Percentiles rank a stretch among this genome's conserved stretches.
These are phyloP conservation scores for Phlebiopsis flavidoalba DNA, from an alignment of 768 basidiomycete genomes.

Conservation along the genomic window DNA sequence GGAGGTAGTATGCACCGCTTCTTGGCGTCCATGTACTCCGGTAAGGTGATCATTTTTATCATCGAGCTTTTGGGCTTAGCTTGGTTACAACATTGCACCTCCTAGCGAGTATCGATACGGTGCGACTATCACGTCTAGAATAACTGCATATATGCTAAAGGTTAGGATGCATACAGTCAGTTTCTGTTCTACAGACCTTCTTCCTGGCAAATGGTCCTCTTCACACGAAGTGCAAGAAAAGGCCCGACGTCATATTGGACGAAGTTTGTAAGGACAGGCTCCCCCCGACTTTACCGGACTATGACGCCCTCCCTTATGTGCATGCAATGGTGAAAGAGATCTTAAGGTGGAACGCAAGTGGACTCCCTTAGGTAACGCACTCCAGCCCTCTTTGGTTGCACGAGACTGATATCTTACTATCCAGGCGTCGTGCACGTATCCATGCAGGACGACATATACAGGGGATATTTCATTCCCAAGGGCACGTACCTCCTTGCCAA, in stretches of 20 bases:
- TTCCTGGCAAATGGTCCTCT: slow-evolving; percentile 11
- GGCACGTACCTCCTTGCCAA: not conserved
- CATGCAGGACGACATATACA: slow-evolving; percentile 18
- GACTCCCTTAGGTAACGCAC: not conserved
- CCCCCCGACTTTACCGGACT: slow-evolving; percentile 10
- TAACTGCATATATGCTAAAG: too few species aligned
- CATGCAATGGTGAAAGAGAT: not conserved
- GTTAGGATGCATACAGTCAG: not conserved
- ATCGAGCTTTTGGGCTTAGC: not conserved
- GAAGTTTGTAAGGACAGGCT: slow-evolving; percentile 7
- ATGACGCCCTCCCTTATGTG: slow-evolving; percentile 5
- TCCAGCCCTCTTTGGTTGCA: too few species aligned
- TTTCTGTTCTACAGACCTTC: slow-evolving; percentile 26
- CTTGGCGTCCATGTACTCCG: slow-evolving; percentile 11
- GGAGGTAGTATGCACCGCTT: not conserved
- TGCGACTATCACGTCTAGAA: not conserved
- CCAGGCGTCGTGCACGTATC: slow-evolving; percentile 16
- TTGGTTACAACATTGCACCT: not conserved
- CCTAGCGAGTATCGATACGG: not conserved
- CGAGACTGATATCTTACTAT: not conserved
- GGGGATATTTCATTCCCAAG: slow-evolving; percentile 18
- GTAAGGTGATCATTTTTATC: not conserved
- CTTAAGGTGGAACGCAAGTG: not conserved
- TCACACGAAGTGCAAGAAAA: slow-evolving; percentile 5
- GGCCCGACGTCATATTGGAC: slow-evolving; percentile 8